Percentiles rank a stretch among this genome's conserved stretches.
Conservation (phyloP, 1,284 basidiomycete species). For the Trametes pubescens region DNA sequence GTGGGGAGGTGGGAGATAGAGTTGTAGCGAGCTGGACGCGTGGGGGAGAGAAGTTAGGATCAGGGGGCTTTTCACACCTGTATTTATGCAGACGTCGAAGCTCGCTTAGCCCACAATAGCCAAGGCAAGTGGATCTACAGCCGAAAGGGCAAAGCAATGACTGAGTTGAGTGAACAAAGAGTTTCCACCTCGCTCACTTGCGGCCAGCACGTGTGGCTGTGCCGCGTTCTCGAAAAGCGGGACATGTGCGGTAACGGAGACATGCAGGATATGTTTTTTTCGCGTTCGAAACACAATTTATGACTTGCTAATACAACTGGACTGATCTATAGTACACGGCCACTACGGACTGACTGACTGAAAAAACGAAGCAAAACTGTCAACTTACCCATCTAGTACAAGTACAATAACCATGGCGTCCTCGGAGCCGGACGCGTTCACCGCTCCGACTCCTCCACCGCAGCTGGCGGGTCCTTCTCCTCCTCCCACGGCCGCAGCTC, state of each 20-base stretch:
- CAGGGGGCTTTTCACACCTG: background rate
- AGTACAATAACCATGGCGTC: background rate
- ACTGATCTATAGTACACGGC: too few relatives aligned
- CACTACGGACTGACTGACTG: too few relatives aligned
- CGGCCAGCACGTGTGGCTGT: too few relatives aligned
- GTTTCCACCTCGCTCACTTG: background rate
- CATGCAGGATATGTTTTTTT: too few relatives aligned
- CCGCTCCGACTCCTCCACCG: background rate
- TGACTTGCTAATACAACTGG: too few relatives aligned
- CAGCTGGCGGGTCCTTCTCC: background rate
- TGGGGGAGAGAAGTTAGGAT: background rate
- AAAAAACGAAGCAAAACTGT: too few relatives aligned
- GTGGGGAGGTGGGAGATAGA: conserved; percentile 1
- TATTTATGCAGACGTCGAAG: background rate
- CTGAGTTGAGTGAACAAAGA: background rate
- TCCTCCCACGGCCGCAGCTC: conserved; percentile 15
- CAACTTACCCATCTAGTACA: too few relatives aligned
- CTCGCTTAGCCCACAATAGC: background rate
- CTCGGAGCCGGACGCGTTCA: too few relatives aligned
- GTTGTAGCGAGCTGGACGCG: background rate
- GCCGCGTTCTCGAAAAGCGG: too few relatives aligned
- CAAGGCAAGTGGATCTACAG: background rate
- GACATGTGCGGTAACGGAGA: too few relatives aligned
- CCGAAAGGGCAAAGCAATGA: background rate
- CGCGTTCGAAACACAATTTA: too few relatives aligned